Evolutionary conservation across 2,329 filamentous ascomycete species (phyloP).

Genomic region (Venturia aucupariae): DNA sequence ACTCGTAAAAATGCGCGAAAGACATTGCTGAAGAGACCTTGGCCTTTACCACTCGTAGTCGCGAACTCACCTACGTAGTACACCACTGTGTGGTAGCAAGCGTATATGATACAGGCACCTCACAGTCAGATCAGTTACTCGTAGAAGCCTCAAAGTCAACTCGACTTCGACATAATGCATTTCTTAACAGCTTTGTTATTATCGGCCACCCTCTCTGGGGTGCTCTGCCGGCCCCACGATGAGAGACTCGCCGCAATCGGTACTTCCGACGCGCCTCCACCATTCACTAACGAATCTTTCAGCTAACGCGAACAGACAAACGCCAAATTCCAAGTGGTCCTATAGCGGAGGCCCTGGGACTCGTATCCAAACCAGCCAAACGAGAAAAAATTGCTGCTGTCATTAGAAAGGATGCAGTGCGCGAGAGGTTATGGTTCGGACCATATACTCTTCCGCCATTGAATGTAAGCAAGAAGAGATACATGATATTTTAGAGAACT

Average conservation of each 20-base stretch:
- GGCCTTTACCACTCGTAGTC: background rate
- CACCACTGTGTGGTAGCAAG: background rate
- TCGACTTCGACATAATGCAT: background rate
- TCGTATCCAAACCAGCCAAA: background rate
- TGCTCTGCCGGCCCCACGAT: background rate
- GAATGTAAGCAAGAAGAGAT: background rate
- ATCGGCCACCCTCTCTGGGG: background rate
- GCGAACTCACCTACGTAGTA: too few relatives aligned
- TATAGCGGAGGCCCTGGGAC: background rate
- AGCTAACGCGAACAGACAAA: background rate
- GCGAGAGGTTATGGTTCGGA: conserved; percentile 9
- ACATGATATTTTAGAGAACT: background rate
- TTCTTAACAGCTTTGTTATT: background rate
- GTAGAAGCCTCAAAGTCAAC: too few relatives aligned
- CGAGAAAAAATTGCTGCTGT: background rate
- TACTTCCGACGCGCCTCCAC: background rate
- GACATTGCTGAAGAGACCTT: too few relatives aligned
- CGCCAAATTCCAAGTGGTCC: background rate
- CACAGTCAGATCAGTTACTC: background rate
- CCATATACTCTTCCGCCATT: conserved; percentile 9
- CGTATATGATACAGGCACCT: background rate
- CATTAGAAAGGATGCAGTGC: conserved; percentile 7
- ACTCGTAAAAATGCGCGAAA: background rate
- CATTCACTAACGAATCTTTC: background rate
- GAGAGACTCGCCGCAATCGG: background rate